phyloP scores from a whole-genome alignment of 2,329 filamentous ascomycete species.

The Aspergillus hortae region DNA sequence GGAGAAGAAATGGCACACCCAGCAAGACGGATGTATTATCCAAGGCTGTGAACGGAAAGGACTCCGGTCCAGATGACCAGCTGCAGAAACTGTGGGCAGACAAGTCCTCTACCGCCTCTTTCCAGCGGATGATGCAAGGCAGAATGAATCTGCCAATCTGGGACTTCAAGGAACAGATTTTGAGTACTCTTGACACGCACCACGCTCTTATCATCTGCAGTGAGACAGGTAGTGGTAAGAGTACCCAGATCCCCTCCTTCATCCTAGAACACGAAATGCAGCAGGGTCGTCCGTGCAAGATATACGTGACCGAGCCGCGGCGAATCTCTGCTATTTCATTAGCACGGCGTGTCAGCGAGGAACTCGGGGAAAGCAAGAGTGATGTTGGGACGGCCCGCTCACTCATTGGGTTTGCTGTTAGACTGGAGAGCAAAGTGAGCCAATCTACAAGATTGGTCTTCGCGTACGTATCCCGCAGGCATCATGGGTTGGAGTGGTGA shows the following conservation, averaged over 20 bases:
- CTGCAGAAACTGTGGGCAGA: conserved; percentile 50
- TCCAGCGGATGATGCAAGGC: conserved; percentile 73
- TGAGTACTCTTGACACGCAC: conserved; percentile 71
- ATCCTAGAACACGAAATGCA: conserved; percentile 84
- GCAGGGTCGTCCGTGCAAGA: conserved; percentile 76
- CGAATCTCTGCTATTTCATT: conserved; percentile 95
- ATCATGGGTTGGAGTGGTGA: neutral
- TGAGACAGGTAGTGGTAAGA: conserved; percentile 96
- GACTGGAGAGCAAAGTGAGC: conserved; percentile 82
- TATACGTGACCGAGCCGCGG: conserved; percentile 92
- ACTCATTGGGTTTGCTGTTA: conserved; percentile 89
- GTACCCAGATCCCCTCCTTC: conserved; percentile 93
- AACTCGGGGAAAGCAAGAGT: conserved; percentile 78
- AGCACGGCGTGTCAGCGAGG: conserved; percentile 87
- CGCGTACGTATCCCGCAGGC: conserved; percentile 55
- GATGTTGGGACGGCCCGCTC: conserved; percentile 81
- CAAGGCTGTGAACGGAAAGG: conserved; percentile 17
- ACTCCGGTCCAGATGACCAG: conserved; percentile 34
- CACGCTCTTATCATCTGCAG: conserved; percentile 93
- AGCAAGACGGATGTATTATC: conserved; percentile 25
- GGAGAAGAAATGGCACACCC: conserved; percentile 44
- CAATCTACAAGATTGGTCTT: conserved; percentile 82
- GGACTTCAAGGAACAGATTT: conserved; percentile 72
- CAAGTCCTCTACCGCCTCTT: conserved; percentile 53
- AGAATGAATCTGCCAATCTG: conserved; percentile 87